Evolutionary conservation across 2,329 filamentous ascomycete genomes (phyloP).

Genomic region (Bimuria novae-zelandiae): DNA sequence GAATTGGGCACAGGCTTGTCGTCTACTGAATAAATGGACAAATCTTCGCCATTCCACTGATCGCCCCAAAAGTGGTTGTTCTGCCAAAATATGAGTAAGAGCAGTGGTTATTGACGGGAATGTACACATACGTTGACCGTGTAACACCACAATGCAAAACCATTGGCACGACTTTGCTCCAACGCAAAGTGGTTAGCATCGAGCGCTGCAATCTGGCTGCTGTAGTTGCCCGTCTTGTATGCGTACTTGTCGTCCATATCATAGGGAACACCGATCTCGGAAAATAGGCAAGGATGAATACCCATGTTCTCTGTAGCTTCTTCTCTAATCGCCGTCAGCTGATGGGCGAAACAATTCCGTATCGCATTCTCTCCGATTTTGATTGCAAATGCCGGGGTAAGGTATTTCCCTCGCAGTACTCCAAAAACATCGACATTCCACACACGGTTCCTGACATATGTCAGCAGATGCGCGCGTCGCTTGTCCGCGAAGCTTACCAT

Average conservation of each 20-base stretch:
- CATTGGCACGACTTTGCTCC: constrained; percentile 81
- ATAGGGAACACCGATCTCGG: constrained; percentile 96
- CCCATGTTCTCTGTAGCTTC: constrained; percentile 91
- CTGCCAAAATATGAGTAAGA: constrained; percentile 46
- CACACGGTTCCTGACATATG: constrained; percentile 70
- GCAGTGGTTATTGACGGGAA: background rate
- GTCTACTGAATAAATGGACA: constrained; percentile 86
- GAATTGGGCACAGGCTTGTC: constrained; percentile 65
- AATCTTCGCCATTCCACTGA: constrained; percentile 95
- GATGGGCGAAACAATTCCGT: constrained; percentile 87
- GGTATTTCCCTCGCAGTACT: constrained; percentile 84
- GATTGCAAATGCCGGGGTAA: constrained; percentile 87
- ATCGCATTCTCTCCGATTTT: constrained; percentile 93
- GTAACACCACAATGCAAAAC: constrained; percentile 91
- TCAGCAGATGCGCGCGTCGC: constrained; percentile 8
- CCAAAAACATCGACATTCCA: constrained; percentile 98
- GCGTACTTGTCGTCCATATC: constrained; percentile 98
- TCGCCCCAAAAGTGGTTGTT: constrained; percentile 91
- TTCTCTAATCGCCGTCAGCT: constrained; percentile 78
- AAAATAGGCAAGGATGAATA: constrained; percentile 84
- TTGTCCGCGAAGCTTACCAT: constrained; percentile 59
- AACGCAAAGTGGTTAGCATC: constrained; percentile 95
- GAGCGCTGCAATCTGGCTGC: constrained; percentile 87
- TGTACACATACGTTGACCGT: constrained; percentile 62
- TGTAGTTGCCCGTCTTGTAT: constrained; percentile 94